Base-by-base conservation (phyloP, 1,284 basidiomycete species). In the Flammula alnicola region DNA sequence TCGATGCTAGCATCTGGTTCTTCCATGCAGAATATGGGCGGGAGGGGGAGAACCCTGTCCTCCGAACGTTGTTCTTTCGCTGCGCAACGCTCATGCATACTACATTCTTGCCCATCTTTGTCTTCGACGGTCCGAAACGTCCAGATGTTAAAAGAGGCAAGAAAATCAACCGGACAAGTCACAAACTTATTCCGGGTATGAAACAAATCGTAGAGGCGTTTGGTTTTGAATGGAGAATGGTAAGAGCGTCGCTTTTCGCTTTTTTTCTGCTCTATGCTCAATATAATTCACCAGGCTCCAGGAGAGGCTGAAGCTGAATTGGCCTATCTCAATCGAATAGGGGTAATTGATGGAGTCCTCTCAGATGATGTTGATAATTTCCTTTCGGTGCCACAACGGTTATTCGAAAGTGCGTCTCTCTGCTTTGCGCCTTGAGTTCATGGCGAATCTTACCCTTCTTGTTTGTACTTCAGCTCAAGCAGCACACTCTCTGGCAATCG, bases 281-380 rank as follows among this genome's bases (percentile, higher is more conserved):
- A 9, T 3, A 9, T 27, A 42, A 16, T 30, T n/a, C n/a, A n/a
- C n/a, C n/a, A 90, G 83, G 96, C 96, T 4, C 92, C 92, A 0
- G 96, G 93, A 9, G 96, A 98, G 69, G 96, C 96, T 0, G 96
- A 99, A 68, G 96, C 96, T 0, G 96, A 99, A 63, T 77, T 99
- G 1, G 96, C 96, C 0, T 87, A 88, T 53, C 76, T 98, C 55
- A 94, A 93, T 60, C 72, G 76, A 3, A 80, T 86, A 26, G 93
- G 92, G 0, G 69, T 89, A 47, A 88, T 98, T 45, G 96, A 99
- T 63, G 93, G 86, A 0, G 82, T 98, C 8, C 74, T 97, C 29
- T 93, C 94, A 0, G 95, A 98, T 69, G 96, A 98, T 59, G 92
- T 93, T 0, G 96, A 98, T 62, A 93, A 86, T 22, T 86, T 98